Percentiles rank a stretch among this genome's conserved stretches.
Evolutionary conservation across 164 flowering plant genomes (phyloP).

Genomic region (Vitis vinifera): DNA sequence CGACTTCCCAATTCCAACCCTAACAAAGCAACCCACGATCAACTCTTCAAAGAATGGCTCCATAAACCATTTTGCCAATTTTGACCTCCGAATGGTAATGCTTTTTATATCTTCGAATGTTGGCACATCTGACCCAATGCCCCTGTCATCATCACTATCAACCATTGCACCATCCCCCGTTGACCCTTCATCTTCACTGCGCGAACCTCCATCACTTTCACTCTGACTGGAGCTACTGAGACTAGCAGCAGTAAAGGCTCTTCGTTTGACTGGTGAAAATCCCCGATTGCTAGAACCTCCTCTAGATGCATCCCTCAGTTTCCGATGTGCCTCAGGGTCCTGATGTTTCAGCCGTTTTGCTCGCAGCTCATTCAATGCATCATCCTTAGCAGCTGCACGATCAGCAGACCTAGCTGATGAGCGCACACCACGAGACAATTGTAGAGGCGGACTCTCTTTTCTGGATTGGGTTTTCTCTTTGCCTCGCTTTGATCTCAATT

Average conservation of each 20-base stretch:
- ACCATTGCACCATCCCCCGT: conserved; percentile 63
- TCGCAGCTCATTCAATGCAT: conserved; percentile 81
- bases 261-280: conserved; percentile 52
- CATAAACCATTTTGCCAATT: conserved; percentile 89
- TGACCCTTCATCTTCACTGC: conserved; percentile 78
- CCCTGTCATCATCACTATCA: conserved; percentile 75
- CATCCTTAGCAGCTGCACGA: conserved; percentile 71
- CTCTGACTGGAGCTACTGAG: conserved; percentile 73
- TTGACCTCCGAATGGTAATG: conserved; percentile 83
- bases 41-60: conserved; percentile 95
- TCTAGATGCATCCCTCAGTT: conserved; percentile 49
- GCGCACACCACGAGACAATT: conserved; percentile 57
- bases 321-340: conserved; percentile 59
- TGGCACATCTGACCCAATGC: conserved; percentile 34
- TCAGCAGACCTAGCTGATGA: conserved; percentile 69
- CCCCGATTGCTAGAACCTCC: conserved; percentile 42
- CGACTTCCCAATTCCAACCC: conserved; percentile 92
- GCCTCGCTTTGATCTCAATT: conserved; percentile 54
- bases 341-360: conserved; percentile 79
- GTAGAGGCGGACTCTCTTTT: conserved; percentile 53
- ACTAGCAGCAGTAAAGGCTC: conserved; percentile 35
- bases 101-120: conserved; percentile 75
- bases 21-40: conserved; percentile 92
- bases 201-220: conserved; percentile 68
- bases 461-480: conserved; percentile 46